Base-by-base conservation (phyloP, 768 basidiomycete species). In the Tricholoma furcatifolium region DNA sequence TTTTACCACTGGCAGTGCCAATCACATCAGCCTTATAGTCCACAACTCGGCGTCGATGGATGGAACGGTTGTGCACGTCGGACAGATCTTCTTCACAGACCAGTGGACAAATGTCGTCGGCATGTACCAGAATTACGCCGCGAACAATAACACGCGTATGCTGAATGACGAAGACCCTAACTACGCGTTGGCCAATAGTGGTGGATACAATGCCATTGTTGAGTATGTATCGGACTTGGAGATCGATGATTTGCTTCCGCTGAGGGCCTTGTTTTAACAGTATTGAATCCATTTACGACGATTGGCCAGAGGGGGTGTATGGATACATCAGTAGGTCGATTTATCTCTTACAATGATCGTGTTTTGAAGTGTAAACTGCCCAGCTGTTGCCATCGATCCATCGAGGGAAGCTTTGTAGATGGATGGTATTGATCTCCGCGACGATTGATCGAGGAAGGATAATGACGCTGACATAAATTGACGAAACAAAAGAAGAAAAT, bases 321-420 rank as follows among this genome's bases (percentile, higher is more conserved):
- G 69, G 69, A 9, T 67, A 62, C 47, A 70, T 70, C 53, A 67
- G 67, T 69, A 38, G 12, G 36, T 45, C 17, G 35, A 14, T 41
- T 15, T 21, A n/a, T 31, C 7, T 38, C 46, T 24, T 23, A 30
- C 12, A 11, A 1, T 21, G 31, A 14, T 2, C 21, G 35, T 23
- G 3, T 36, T 18, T 30, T 43, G 41, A 46, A 31, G 39, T 17
- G 24, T 35, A 20, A 17, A 20, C 27, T 27, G 27, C 42, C 17
- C 38, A 66, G 69, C 69, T 40, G 65, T 70, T 50, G 69, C 67
- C 5, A 59, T 70, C 2, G 60, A 69, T 45, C 60, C 68, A 10
- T 58, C 64, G 12, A 63, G 55, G 41, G 53, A 54, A 50, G 54
- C 41, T 7, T 40, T 23, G 34, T 21, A 21, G 35, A 53, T 53